A percentile compares a stretch with the other conserved stretches of the same genome.
Conservation (phyloP, 2,329 filamentous ascomycete genomes). For the Exophiala viscosa region DNA sequence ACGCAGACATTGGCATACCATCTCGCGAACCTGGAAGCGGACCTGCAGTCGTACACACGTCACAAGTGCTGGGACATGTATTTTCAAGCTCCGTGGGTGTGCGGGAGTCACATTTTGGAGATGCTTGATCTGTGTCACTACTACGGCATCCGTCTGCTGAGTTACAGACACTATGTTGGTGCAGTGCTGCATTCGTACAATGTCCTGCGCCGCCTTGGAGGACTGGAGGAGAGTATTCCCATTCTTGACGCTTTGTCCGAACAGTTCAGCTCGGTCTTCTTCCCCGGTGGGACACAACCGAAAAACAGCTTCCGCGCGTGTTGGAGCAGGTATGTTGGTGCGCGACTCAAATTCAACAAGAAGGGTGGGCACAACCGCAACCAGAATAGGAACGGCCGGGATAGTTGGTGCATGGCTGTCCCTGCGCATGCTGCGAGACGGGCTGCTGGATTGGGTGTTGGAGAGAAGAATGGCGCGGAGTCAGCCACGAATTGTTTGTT, state of each 20-base stretch:
- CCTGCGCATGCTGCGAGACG: constrained; percentile 29
- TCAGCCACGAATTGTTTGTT: constrained; percentile 20
- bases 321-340: constrained; percentile 30
- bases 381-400: constrained; percentile 25
- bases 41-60: constrained; percentile 26
- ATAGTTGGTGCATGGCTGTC: constrained; percentile 28
- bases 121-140: constrained; percentile 30
- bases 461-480: constrained; percentile 5
- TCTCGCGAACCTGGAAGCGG: constrained; percentile 25
- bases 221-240: constrained; percentile 23
- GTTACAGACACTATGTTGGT: constrained; percentile 30
- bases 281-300: constrained; percentile 28
- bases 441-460: constrained; percentile 29
- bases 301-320: constrained; percentile 28
- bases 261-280: constrained; percentile 26
- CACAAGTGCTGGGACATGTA: constrained; percentile 30
- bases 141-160: constrained; percentile 31
- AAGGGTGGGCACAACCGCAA: constrained; percentile 12
- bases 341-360: constrained; percentile 30
- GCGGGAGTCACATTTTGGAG: constrained; percentile 30
- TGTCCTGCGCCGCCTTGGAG: constrained; percentile 23
- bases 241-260: constrained; percentile 27
- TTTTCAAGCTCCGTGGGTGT: constrained; percentile 32
- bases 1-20: constrained; percentile 30
- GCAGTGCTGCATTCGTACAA: constrained; percentile 32